Conservation (phyloP, 768 basidiomycete species). For the Boletales sp. region DNA sequence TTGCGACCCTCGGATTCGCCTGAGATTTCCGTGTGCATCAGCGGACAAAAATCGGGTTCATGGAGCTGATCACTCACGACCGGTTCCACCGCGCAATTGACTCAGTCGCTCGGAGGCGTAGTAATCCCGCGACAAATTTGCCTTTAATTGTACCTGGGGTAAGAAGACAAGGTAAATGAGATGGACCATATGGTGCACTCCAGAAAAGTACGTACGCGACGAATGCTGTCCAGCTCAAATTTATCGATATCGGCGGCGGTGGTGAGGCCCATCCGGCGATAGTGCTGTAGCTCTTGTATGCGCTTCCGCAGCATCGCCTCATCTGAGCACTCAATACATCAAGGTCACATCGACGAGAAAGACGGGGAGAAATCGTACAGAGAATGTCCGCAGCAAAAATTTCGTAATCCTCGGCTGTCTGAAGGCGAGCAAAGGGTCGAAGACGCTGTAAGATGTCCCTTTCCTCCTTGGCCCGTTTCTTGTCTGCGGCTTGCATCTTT, state of each 20-base stretch:
- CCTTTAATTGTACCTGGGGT: conserved; percentile 59
- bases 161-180: not conserved
- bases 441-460: conserved; percentile 85
- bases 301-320: conserved; percentile 84
- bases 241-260: conserved; percentile 88
- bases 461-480: conserved; percentile 88
- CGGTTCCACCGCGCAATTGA: conserved; percentile 44
- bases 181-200: too few relatives aligned
- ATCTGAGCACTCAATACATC: conserved; percentile 46
- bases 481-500: conserved; percentile 87
- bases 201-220: conserved; percentile 51
- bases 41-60: not conserved
- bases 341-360: not conserved
- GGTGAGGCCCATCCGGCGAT: conserved; percentile 80
- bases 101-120: conserved; percentile 48
- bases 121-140: conserved; percentile 53
- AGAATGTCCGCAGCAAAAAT: conserved; percentile 82
- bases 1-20: conserved; percentile 51
- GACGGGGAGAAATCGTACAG: conserved; percentile 50
- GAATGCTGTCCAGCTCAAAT: conserved; percentile 71
- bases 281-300: conserved; percentile 89
- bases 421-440: conserved; percentile 86
- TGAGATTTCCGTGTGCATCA: not conserved
- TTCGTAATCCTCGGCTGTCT: conserved; percentile 91
- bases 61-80: conserved; percentile 43